Evolutionary conservation across 1,284 basidiomycete genomes (phyloP).

Genomic region (Papiliotrema laurentii): DNA sequence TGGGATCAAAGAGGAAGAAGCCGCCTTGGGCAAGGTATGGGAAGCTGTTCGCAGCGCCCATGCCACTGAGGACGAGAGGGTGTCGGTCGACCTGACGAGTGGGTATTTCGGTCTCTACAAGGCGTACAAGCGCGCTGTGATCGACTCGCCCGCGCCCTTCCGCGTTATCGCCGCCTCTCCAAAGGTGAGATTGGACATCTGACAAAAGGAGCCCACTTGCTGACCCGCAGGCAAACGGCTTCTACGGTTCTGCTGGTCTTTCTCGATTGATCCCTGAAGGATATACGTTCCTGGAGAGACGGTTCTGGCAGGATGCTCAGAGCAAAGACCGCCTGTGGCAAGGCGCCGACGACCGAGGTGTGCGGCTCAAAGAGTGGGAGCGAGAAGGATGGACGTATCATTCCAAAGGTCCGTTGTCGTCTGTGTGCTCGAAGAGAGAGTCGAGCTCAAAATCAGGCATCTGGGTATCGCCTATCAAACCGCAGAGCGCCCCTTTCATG

Average conservation of each 20-base stretch:
- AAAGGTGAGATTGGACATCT: conserved; percentile 55
- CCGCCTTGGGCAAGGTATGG: conserved; percentile 52
- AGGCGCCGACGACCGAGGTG: conserved; percentile 47
- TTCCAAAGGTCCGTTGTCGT: conserved; percentile 71
- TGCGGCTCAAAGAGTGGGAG: conserved; percentile 82
- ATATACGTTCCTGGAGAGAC: conserved; percentile 81
- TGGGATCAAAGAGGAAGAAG: conserved; percentile 75
- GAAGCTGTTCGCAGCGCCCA: conserved; percentile 28
- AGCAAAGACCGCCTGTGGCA: conserved; percentile 55
- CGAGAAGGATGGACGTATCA: conserved; percentile 96
- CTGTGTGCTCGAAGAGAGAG: conserved; percentile 3
- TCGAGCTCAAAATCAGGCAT: conserved; percentile 56
- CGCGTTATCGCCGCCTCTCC: conserved; percentile 82
- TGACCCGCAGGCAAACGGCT: conserved; percentile 79
- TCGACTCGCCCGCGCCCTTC: conserved; percentile 59
- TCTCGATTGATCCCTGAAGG: conserved; percentile 92
- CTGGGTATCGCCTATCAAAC: conserved; percentile 61
- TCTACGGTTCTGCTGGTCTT: conserved; percentile 81
- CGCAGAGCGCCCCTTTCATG: conserved; percentile 55
- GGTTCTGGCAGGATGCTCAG: conserved; percentile 69
- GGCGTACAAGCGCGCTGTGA: conserved; percentile 71
- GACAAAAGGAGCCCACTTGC: not conserved
- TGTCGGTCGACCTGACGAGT: conserved; percentile 66
- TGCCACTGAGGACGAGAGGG: conserved; percentile 6
- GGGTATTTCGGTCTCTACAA: conserved; percentile 90